Evolutionary conservation across 768 basidiomycete species (phyloP).

Genomic region (Tylopilus rubrobrunneus): DNA sequence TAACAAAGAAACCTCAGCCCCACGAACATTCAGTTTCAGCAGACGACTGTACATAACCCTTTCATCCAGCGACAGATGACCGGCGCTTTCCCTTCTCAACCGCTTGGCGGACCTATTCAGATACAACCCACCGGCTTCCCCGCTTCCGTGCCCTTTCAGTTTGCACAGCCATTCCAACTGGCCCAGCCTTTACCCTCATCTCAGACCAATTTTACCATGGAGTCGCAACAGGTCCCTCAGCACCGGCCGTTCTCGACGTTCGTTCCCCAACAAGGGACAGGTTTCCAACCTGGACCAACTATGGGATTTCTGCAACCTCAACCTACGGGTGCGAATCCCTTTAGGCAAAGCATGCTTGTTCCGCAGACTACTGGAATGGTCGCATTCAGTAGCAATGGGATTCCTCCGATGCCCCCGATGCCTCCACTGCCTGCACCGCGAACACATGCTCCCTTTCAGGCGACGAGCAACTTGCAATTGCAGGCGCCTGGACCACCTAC

Average conservation of each 20-base stretch:
- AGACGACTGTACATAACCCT: constrained; percentile 67
- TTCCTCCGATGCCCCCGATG: constrained; percentile 7
- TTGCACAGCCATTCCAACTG: constrained; percentile 20
- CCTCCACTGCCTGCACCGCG: constrained; percentile 6
- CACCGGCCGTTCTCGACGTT: constrained; percentile 55
- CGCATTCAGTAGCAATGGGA: constrained; percentile 35
- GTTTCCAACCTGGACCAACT: constrained; percentile 37
- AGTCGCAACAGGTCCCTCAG: constrained; percentile 35
- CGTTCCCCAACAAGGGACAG: constrained; percentile 53
- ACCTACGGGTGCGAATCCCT: constrained; percentile 70
- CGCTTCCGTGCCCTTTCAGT: constrained; percentile 42
- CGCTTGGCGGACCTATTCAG: constrained; percentile 41
- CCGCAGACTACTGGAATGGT: constrained; percentile 61
- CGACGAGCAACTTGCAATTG: constrained; percentile 9
- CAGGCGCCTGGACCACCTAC: constrained; percentile 10
- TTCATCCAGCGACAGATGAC: constrained; percentile 62
- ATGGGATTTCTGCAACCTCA: constrained; percentile 50
- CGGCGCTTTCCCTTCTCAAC: constrained; percentile 41
- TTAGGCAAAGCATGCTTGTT: constrained; percentile 73
- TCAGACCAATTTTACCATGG: constrained; percentile 29
- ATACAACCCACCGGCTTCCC: constrained; percentile 57
- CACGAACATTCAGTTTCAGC: constrained; percentile 48
- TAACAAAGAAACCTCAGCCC: constrained; percentile 37
- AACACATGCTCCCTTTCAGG: constrained; percentile 9
- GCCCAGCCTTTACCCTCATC: constrained; percentile 9